phyloP scores from a whole-genome alignment of 2,329 filamentous ascomycete genomes.

The Trichoderma arundinaceum region DNA sequence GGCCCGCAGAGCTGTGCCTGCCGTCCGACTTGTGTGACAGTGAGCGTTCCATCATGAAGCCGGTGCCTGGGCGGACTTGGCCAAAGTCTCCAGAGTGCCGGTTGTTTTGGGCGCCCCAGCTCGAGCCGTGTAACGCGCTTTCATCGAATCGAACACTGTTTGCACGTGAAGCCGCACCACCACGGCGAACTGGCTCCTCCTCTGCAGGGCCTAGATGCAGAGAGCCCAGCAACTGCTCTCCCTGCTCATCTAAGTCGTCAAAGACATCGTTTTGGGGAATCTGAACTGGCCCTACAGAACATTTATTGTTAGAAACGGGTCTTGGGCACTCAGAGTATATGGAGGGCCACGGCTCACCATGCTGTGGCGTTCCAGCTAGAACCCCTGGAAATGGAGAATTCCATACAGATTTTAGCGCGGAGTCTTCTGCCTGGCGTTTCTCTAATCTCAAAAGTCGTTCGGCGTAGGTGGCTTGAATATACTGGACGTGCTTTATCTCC shows the following conservation, averaged over 20 bases:
- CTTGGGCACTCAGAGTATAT: neutral
- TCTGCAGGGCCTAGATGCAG: slow-evolving; percentile 81
- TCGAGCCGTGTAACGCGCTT: slow-evolving; percentile 84
- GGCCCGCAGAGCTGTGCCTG: slow-evolving; percentile 88
- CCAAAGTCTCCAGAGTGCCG: slow-evolving; percentile 84
- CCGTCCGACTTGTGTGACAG: slow-evolving; percentile 96
- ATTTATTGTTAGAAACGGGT: slow-evolving; percentile 21
- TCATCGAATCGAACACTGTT: slow-evolving; percentile 99
- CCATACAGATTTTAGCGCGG: slow-evolving; percentile 84
- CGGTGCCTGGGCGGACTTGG: slow-evolving; percentile 76
- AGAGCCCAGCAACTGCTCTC: slow-evolving; percentile 77
- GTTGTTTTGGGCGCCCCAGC: slow-evolving; percentile 79
- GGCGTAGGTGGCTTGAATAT: slow-evolving; percentile 65
- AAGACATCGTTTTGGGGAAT: slow-evolving; percentile 85
- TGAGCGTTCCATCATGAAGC: slow-evolving; percentile 88
- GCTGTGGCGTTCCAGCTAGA: slow-evolving; percentile 80
- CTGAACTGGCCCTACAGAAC: slow-evolving; percentile 70
- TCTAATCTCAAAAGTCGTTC: slow-evolving; percentile 67
- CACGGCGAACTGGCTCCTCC: slow-evolving; percentile 82
- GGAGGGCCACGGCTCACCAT: slow-evolving; percentile 64
- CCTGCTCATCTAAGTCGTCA: slow-evolving; percentile 86
- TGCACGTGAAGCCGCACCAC: slow-evolving; percentile 86
- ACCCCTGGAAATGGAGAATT: slow-evolving; percentile 90
- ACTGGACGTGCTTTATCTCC: slow-evolving; percentile 71
- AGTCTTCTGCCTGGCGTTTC: slow-evolving; percentile 70